phyloP scores from a whole-genome alignment of 108 stramenopile genomes.

The Hondaea fermentalgiana region DNA sequence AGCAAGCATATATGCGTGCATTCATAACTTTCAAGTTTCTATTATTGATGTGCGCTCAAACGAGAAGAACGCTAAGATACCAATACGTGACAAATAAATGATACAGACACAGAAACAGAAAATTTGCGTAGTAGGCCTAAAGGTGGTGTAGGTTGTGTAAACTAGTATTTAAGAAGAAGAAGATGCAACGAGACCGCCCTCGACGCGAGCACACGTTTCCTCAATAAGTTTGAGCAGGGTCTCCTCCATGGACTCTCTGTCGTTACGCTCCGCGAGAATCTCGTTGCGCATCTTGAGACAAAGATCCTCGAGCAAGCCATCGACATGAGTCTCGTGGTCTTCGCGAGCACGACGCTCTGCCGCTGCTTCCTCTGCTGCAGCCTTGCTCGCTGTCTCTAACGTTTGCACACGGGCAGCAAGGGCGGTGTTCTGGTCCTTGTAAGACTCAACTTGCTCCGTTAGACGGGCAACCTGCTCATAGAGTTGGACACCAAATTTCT shows the following conservation, averaged over 20 bases:
- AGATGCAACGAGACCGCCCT: not conserved
- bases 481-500: slow-evolving; percentile 7
- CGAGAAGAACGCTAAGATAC: no score
- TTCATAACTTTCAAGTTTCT: no score
- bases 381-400: not conserved
- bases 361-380: no score
- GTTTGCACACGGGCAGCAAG: not conserved
- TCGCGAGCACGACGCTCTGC: not conserved
- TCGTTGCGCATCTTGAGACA: slow-evolving; percentile 1
- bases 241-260: not conserved
- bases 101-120: no score
- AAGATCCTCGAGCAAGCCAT: not conserved
- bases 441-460: not conserved
- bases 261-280: not conserved
- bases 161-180: no score
- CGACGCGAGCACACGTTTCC: not conserved
- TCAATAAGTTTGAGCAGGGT: slow-evolving; percentile 12
- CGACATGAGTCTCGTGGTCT: not conserved
- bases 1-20: no score
- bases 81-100: no score
- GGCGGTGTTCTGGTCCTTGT: not conserved
- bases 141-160: no score
- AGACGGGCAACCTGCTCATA: not conserved
- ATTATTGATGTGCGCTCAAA: no score
- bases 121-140: no score